phyloP scores from a whole-genome alignment of 2,329 filamentous ascomycete species.

The Colletotrichum viniferum region DNA sequence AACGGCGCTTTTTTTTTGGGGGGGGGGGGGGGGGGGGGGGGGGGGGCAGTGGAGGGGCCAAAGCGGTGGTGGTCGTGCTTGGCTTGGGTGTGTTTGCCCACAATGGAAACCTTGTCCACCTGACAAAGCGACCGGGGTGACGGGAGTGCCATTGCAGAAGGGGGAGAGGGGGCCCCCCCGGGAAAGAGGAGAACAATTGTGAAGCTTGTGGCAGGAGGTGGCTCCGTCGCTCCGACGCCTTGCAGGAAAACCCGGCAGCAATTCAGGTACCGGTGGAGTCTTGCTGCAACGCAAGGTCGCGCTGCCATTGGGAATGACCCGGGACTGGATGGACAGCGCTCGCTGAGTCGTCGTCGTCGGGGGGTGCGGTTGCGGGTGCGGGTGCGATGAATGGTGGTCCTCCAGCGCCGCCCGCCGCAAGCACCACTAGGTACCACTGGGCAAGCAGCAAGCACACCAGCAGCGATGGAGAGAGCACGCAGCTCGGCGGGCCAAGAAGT shows the following conservation, averaged over 20 bases:
- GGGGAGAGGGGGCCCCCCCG: neutral
- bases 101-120: neutral
- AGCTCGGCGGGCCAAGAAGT: neutral
- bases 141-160: neutral
- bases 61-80: neutral
- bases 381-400: neutral
- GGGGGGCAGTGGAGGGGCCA: neutral
- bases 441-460: neutral
- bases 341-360: neutral
- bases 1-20: no score
- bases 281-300: neutral
- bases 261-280: conserved; percentile 6
- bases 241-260: conserved; percentile 3
- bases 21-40: no score
- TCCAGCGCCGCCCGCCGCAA: neutral
- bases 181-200: neutral
- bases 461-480: neutral
- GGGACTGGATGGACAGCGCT: neutral
- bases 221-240: neutral
- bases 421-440: neutral
- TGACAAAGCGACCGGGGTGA: neutral
- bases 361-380: neutral
- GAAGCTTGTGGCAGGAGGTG: neutral
- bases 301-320: neutral
- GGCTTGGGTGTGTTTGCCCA: neutral